These are phyloP conservation scores for Linnemannia schmuckeri DNA, from an alignment of 192 early-diverging fungal species.

Conservation along the genomic window DNA sequence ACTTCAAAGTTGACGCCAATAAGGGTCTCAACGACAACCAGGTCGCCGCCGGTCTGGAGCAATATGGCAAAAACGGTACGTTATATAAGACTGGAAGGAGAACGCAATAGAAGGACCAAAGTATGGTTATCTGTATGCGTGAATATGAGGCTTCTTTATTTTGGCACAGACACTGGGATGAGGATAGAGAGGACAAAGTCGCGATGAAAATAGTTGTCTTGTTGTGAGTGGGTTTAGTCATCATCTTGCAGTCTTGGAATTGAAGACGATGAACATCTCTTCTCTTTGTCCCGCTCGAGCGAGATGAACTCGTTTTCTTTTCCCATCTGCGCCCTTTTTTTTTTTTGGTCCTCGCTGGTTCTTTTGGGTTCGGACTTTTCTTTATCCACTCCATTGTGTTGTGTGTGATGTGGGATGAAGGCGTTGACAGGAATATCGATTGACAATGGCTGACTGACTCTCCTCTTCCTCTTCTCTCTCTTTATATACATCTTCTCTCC, in stretches of 20 bases:
- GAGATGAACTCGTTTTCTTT: neutral
- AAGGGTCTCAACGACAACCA: slow-evolving; percentile 78
- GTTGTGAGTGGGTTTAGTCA: neutral
- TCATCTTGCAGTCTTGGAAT: neutral
- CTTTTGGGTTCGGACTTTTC: neutral
- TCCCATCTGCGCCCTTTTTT: neutral
- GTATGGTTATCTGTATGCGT: too few relatives aligned
- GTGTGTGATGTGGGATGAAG: neutral
- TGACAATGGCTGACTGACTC: slow-evolving; percentile 1
- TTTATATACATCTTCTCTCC: neutral
- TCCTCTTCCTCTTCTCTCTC: neutral
- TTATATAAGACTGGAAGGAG: neutral
- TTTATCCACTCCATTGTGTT: neutral
- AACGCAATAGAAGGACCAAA: too few relatives aligned
- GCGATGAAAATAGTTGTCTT: neutral
- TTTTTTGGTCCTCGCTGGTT: neutral
- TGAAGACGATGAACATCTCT: neutral
- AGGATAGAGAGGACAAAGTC: neutral
- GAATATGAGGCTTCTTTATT: too few relatives aligned
- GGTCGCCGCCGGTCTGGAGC: slow-evolving; percentile 67
- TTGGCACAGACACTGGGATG: neutral
- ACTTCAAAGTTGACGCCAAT: slow-evolving; percentile 74
- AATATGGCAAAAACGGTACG: slow-evolving; percentile 86
- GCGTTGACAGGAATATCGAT: neutral
- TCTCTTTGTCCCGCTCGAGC: neutral